Conservation (phyloP, 2,329 filamentous ascomycete species). For the Lachnellula suecica region DNA sequence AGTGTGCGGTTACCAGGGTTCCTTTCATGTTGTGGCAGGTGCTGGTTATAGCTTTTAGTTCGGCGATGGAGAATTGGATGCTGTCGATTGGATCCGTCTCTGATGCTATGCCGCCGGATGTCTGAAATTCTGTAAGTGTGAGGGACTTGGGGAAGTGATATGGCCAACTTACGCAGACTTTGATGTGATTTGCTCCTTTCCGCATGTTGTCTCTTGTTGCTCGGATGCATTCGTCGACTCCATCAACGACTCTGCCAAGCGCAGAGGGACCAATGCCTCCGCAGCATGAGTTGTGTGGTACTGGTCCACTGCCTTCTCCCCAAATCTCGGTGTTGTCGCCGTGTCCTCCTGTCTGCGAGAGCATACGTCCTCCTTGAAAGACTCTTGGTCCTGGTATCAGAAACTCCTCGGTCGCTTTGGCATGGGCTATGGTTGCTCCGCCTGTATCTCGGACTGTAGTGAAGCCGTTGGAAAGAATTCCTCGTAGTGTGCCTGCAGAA, state of each 20-base stretch:
- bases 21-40: conserved; percentile 46
- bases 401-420: conserved; percentile 54
- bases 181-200: conserved; percentile 58
- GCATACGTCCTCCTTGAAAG: conserved; percentile 51
- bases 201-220: conserved; percentile 54
- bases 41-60: conserved; percentile 53
- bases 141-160: too few species aligned
- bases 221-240: conserved; percentile 46
- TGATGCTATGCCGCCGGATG: conserved; percentile 54
- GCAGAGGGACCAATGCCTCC: not conserved
- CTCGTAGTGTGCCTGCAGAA: too few species aligned
- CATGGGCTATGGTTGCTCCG: conserved; percentile 53
- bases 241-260: not conserved
- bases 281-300: not conserved
- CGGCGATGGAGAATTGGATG: conserved; percentile 55
- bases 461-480: too few species aligned
- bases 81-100: conserved; percentile 53
- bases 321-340: conserved; percentile 49
- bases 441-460: conserved; percentile 58
- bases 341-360: conserved; percentile 59
- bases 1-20: conserved; percentile 58
- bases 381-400: conserved; percentile 53
- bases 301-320: conserved; percentile 41
- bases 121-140: too few species aligned
- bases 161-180: too few species aligned